These are phyloP conservation scores for Thamnidium elegans DNA, from an alignment of 192 early-diverging fungal species.

Conservation along the genomic window DNA sequence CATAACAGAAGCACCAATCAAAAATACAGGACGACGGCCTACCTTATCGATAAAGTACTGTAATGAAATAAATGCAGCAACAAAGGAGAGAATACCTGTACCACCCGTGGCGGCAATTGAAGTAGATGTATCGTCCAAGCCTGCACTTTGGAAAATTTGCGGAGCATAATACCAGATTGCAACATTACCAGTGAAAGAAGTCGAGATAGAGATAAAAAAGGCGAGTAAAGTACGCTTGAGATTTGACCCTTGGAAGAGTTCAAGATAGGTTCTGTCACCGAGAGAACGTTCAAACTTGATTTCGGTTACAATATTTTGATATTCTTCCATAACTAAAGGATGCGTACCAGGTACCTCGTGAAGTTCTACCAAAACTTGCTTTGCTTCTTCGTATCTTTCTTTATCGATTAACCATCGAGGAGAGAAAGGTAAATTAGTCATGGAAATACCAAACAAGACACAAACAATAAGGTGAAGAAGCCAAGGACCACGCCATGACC, in stretches of 20 bases:
- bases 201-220: slow-evolving; percentile 45
- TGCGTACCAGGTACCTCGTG: slow-evolving; percentile 55
- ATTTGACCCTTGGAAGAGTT: slow-evolving; percentile 55
- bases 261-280: slow-evolving; percentile 57
- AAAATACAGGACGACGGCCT: slow-evolving; percentile 74
- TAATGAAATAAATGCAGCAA: slow-evolving; percentile 41
- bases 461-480: slow-evolving; percentile 78
- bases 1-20: slow-evolving; percentile 70
- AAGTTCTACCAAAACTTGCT: slow-evolving; percentile 60
- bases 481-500: slow-evolving; percentile 78
- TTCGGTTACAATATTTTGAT: slow-evolving; percentile 63
- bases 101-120: slow-evolving; percentile 36
- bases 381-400: slow-evolving; percentile 68
- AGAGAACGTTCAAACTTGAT: slow-evolving; percentile 61
- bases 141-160: slow-evolving; percentile 31
- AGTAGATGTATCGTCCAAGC: slow-evolving; percentile 18
- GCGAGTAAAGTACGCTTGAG: slow-evolving; percentile 63
- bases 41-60: slow-evolving; percentile 59
- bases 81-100: slow-evolving; percentile 19
- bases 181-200: slow-evolving; percentile 30
- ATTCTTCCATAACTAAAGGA: slow-evolving; percentile 56
- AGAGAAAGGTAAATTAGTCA: slow-evolving; percentile 74
- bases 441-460: slow-evolving; percentile 36
- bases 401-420: slow-evolving; percentile 83
- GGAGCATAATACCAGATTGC: slow-evolving; percentile 40